Base-by-base conservation (phyloP, 805 yeast species). In the Candida bentonensis region DNA sequence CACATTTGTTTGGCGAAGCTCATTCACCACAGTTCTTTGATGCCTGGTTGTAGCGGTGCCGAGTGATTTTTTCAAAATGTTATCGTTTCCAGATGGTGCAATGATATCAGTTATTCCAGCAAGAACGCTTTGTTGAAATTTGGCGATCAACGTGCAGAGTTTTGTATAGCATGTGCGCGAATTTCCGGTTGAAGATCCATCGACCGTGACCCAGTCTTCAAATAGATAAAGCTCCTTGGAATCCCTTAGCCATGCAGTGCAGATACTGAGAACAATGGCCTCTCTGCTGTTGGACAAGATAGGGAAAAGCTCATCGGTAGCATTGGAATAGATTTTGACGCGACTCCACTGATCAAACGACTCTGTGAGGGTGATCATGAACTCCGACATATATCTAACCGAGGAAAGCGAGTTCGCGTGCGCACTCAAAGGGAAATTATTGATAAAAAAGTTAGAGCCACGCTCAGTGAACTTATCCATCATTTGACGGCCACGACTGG, bases 341-440 rank as follows among this genome's bases (percentile, higher is more conserved):
- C 67, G 66, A 0, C 72, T 70, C 25, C 76, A 51, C 42, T 67
- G 70, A 39, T 66, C 65, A 36, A 69, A 60, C 22, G 66, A 60
- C 22, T 62, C 57, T 23, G 66, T 58, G 7, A 79, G 58, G 2
- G 67, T 63, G 2, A 64, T 65, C 22, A 72, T 64, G 15, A 79
- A 61, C 22, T 61, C 59, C 0, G 77, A 69, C 30, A 75, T 56
- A 51, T 73, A 77, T 49, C 72, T 67, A 27, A 77, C 57, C 2
- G 81, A 67, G 40, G 83, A 69, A 21, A 82, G 62, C 5, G 81
- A 72, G 53, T 80, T 82, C 1, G 86, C 67, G 44, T 67, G 66
- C 1, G 80, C 79, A 2, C 89, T 88, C 21, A 79, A 15, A 9
- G 36, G 36, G 36, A 30, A 30, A 15, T 30, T 17, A 9, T 27